Evolutionary conservation across 2,329 filamentous ascomycete species (phyloP), one percentile per base, ranked within the genome.

Genomic region (Beauveria australis): DNA sequence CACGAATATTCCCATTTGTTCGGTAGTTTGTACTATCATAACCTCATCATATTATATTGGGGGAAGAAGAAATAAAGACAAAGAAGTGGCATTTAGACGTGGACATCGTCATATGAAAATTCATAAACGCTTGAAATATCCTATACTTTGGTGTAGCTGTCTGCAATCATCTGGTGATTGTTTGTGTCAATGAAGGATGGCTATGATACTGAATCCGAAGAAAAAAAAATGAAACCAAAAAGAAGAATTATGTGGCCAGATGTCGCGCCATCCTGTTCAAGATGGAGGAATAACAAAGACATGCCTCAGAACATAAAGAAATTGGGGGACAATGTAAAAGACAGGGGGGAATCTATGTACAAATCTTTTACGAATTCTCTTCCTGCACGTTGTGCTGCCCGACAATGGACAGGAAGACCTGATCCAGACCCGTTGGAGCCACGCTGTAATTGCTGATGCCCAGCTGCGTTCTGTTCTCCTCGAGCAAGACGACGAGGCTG

Each of bases 321-420:
- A 18, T n/a, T n/a, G 5, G 12, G 14, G 33, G 5, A 37, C 1
- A 16, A 16, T 16, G 14, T 6, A 37, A 37, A 37, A 16, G 33
- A 37, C 10, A 33, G 0, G 33, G 33, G 33, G 33, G 14, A 37
- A 37, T 33, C 30, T 37, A 14, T 37, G 14, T 37, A 16, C 12
- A 16, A 5, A 16, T 37, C 14, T 37, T 47, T 28, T 47, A 59
- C 28, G 57, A 12, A 24, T 82, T 81, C 75, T 93, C 92, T 71
- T 95, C 91, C 65, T 86, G 79, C 7, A 93, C 82, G 71, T 92
- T 86, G 71, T 95, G 89, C 72, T 86, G 83, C 1, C 87, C 87
- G 0, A 96, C 91, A 69, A 97, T 94, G 28, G 82, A 82, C 71
- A 97, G 74, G 73, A 97, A 97, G 0, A 97, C 92, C 73, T 96